These are phyloP conservation scores for Umbellularia californica DNA, from an alignment of 164 flowering plant species.

Conservation along the genomic window DNA sequence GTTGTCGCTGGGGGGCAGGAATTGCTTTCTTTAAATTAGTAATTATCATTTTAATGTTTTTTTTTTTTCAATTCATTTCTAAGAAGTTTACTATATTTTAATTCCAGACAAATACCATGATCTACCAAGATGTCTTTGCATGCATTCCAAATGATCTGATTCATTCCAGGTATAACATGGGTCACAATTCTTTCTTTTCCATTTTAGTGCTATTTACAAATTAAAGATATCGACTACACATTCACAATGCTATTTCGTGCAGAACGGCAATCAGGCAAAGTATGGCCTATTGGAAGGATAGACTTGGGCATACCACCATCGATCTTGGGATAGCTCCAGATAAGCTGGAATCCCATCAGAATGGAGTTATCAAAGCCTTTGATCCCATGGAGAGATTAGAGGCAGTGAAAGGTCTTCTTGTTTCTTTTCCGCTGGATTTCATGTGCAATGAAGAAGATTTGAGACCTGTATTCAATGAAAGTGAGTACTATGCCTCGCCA, in stretches of 20 bases:
- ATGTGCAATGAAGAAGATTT: conserved; percentile 78
- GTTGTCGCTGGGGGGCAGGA: no score
- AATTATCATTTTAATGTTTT: background rate
- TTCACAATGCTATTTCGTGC: conserved; percentile 11
- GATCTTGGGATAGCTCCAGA: conserved; percentile 91
- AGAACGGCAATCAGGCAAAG: conserved; percentile 75
- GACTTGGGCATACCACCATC: conserved; percentile 76
- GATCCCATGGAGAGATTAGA: conserved; percentile 73
- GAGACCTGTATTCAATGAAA: conserved; percentile 93
- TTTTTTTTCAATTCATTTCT: background rate
- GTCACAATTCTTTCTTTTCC: background rate
- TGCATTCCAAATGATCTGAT: conserved; percentile 90
- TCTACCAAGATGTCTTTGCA: conserved; percentile 90
- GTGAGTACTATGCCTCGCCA: conserved; percentile 86
- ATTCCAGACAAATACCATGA: conserved; percentile 70
- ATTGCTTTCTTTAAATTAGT: background rate
- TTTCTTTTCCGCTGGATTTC: conserved; percentile 87
- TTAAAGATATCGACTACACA: background rate
- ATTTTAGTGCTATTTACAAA: background rate
- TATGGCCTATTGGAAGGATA: conserved; percentile 68
- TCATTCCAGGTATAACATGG: conserved; percentile 60
- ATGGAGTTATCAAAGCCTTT: conserved; percentile 50
- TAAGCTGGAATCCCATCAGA: conserved; percentile 56
- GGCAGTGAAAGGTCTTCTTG: conserved; percentile 77
- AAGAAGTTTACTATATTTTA: background rate